Base-by-base conservation (phyloP, 345 rosid species). In the Brassica napus region DNA sequence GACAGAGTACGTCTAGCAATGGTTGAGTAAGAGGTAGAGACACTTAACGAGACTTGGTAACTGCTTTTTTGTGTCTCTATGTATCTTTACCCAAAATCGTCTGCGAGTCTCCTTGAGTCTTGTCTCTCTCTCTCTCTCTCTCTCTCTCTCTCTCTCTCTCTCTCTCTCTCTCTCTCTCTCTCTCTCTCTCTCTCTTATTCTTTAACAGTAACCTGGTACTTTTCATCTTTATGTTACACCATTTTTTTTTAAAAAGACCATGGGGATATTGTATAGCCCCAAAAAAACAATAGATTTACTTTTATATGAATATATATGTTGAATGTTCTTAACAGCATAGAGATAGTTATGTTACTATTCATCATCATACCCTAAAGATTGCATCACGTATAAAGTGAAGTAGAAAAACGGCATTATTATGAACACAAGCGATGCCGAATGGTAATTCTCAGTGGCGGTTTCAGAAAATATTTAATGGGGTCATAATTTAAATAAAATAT, bases 231-330 rank as follows among this genome's bases (percentile, higher is more conserved):
- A 28, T 61, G 82, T 66, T 66, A 79, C 69, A 21, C 62, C 37
- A 47, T 28, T 28, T 28, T 28, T 28, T 28, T 28, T 28, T 3
- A 44, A 11, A 57, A 44, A 35, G 8, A 7, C 12, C 59, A 62
- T 52, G 79, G 79, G 79, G 31, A 79, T 75, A 79, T 62, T 79
- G 83, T 74, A 74, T 80, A 80, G 79, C 71, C 83, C 75, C 71
- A 52, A 54, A 79, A 62, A 52, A 65, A 9, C 12, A 52, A 54
- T 74, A 74, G 71, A 49, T 6, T 23, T 69, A 59, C 21, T 73
- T 64, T 44, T 5, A 63, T 21, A 37, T 63, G 32, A 0, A 32
- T 35, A 73, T 39, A 73, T 39, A 60, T 60, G 26, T 60, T 15
- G 71, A 55, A 8, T 65, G 60, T 28, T 28, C 31, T 28, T 28